These are phyloP conservation scores for slime mould (Dictyostelium discoideum) DNA, from an alignment of 78 protist genomes.

Conservation along the genomic window DNA sequence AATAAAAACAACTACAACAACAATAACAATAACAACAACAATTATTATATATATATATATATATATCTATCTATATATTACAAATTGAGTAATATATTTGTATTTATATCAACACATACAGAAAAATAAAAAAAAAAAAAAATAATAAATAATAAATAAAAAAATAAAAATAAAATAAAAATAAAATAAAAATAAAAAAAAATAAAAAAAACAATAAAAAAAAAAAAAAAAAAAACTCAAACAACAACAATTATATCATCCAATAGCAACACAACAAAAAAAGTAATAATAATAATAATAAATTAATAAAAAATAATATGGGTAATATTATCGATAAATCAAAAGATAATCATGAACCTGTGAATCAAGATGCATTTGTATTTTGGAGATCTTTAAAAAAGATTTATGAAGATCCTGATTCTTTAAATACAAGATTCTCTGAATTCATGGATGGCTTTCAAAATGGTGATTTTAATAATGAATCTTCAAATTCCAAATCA, in stretches of 20 bases:
- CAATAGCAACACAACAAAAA: no score
- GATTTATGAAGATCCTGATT: conserved; percentile 43
- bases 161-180: no score
- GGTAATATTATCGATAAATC: conserved; percentile 18
- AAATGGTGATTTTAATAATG: background rate
- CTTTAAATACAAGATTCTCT: background rate
- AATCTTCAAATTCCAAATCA: background rate
- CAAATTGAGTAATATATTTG: no score
- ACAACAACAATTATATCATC: background rate
- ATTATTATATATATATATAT: no score
- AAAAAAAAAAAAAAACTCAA: background rate
- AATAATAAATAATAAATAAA: no score
- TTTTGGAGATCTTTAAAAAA: conserved; percentile 51
- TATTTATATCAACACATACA: background rate
- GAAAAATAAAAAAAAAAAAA: no score
- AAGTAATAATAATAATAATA: no score
- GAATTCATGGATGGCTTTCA: conserved; percentile 3
- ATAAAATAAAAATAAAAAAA: no score
- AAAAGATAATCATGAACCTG: conserved; percentile 16
- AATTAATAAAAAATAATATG: background rate
- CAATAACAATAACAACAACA: background rate
- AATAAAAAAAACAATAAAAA: no score
- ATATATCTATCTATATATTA: no score
- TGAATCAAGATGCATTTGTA: conserved; percentile 69
- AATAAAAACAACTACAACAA: background rate